A percentile compares a stretch with the other conserved stretches of the same genome.
Evolutionary conservation across 208 protist species (phyloP).

Genomic region (Naegleria lovaniensis): DNA sequence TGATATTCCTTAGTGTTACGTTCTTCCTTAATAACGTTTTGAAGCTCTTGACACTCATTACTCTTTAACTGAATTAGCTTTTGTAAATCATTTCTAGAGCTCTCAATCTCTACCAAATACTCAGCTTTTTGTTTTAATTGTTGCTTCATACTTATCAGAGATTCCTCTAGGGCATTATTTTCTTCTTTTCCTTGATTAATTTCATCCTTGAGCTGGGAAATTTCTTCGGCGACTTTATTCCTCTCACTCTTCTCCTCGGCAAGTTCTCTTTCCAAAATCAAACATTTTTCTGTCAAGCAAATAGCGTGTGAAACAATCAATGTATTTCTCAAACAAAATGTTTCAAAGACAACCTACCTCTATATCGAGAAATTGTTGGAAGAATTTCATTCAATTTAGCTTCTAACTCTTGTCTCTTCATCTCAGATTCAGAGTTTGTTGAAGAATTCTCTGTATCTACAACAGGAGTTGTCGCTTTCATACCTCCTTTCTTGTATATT

Average conservation of each 20-base stretch:
- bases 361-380: not conserved
- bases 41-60: not conserved
- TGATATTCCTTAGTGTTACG: not conserved
- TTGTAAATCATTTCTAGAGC: not conserved
- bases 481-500: constrained; percentile 1
- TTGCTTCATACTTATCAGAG: not conserved
- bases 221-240: not conserved
- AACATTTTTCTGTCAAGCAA: not conserved
- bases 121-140: not conserved
- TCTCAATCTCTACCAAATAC: not conserved
- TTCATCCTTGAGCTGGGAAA: not conserved
- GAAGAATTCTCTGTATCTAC: not conserved
- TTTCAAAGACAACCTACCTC: no score
- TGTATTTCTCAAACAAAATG: no score
- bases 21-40: not conserved
- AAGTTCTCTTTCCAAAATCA: not conserved
- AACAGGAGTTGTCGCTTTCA: not conserved
- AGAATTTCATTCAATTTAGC: not conserved
- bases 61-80: not conserved
- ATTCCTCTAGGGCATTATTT: not conserved
- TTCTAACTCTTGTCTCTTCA: not conserved
- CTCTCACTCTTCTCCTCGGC: not conserved
- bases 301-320: no score
- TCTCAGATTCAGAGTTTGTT: not conserved
- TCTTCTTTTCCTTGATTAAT: constrained; percentile 33